Evolutionary conservation across 495 filamentous ascomycete genomes (phyloP).

Genomic region (Trichocladium antarcticum): DNA sequence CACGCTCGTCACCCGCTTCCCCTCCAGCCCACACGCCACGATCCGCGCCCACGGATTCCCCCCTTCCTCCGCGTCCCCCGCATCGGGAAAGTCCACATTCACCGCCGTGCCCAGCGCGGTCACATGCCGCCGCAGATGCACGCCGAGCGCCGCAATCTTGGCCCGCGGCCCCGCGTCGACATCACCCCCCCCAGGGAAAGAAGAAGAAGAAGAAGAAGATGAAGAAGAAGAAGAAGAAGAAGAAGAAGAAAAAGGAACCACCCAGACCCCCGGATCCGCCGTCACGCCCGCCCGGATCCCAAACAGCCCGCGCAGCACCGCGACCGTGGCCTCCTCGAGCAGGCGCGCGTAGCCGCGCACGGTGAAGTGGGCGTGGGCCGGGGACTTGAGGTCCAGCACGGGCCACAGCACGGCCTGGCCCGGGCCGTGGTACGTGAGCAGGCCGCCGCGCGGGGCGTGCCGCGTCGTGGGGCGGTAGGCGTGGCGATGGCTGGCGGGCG

Average conservation of each 20-base stretch:
- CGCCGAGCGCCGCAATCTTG: constrained; percentile 84
- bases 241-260: constrained; percentile 10
- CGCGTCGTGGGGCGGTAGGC: constrained; percentile 31
- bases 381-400: constrained; percentile 55
- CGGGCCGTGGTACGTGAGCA: constrained; percentile 91
- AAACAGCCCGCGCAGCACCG: constrained; percentile 39
- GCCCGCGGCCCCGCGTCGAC: constrained; percentile 9
- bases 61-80: not conserved
- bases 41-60: constrained; percentile 49
- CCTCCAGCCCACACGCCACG: constrained; percentile 75
- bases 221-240: not conserved
- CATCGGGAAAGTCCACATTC: constrained; percentile 53
- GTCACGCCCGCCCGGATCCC: constrained; percentile 52
- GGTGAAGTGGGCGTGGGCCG: constrained; percentile 28
- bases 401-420: constrained; percentile 88
- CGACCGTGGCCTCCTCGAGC: constrained; percentile 65
- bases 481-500: too few species aligned
- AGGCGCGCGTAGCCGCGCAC: constrained; percentile 59
- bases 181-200: too few species aligned
- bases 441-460: constrained; percentile 69
- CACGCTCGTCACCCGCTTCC: constrained; percentile 63
- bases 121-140: constrained; percentile 75
- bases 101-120: constrained; percentile 79
- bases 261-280: constrained; percentile 82
- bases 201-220: too few species aligned